A percentile compares a stretch with the other conserved stretches of the same genome.
Evolutionary conservation across 1,284 basidiomycete species (phyloP).

Genomic region (Rhodotorula sp.): DNA sequence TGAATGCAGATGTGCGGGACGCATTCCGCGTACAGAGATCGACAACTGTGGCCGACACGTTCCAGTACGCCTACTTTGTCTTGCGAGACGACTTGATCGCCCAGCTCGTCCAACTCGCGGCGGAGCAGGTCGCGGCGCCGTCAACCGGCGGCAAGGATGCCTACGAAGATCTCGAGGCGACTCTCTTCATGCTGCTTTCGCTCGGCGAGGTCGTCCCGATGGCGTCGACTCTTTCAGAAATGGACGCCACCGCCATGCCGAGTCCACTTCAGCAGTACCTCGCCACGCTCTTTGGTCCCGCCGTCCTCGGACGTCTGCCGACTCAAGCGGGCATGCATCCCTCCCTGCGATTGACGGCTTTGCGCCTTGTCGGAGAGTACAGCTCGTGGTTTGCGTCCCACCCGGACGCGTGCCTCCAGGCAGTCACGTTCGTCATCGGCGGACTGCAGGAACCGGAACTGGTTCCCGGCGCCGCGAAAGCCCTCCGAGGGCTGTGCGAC

Average conservation of each 20-base stretch:
- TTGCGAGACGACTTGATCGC: conserved; percentile 42
- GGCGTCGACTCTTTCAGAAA: conserved; percentile 15
- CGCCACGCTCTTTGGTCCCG: conserved; percentile 38
- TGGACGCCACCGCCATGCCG: conserved; percentile 10
- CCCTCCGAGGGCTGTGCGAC: conserved; percentile 43
- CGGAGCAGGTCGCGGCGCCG: conserved; percentile 20
- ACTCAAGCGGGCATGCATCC: not conserved
- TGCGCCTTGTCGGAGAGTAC: conserved; percentile 41
- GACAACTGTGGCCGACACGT: conserved; percentile 38
- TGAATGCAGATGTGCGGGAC: conserved; percentile 31
- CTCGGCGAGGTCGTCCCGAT: conserved; percentile 43
- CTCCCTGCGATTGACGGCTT: conserved; percentile 36
- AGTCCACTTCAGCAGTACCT: conserved; percentile 22
- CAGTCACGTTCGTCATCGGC: conserved; percentile 39
- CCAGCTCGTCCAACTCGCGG: conserved; percentile 37
- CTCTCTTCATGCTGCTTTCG: conserved; percentile 41
- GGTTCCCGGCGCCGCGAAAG: conserved; percentile 40
- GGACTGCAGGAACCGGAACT: conserved; percentile 26
- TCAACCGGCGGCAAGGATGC: not conserved
- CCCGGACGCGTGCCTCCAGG: conserved; percentile 28
- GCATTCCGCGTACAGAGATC: conserved; percentile 42
- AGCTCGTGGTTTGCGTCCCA: conserved; percentile 43
- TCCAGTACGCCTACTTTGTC: conserved; percentile 45
- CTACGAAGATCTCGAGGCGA: conserved; percentile 43
- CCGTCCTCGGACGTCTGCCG: conserved; percentile 35